Percentiles rank a stretch among this genome's conserved stretches.
Evolutionary conservation across 176 grass and related monocot species (phyloP).

Genomic region (Oryza rufipogon): DNA sequence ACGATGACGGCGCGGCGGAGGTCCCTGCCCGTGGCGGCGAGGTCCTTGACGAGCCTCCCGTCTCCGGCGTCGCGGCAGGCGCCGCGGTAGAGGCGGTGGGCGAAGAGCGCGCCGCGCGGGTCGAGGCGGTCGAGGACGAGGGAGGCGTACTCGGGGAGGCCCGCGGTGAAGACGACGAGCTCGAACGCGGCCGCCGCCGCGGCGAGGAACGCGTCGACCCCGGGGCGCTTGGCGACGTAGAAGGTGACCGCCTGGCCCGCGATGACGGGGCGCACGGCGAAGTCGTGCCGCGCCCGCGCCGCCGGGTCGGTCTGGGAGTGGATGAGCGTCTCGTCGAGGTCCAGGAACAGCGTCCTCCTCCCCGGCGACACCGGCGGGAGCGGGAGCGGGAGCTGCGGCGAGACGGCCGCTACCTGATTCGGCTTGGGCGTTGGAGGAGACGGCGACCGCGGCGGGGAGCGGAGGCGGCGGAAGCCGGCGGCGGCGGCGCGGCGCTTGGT

Average conservation of each 20-base stretch:
- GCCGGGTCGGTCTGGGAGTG: slow-evolving; percentile 71
- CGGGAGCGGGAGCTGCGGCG: background rate
- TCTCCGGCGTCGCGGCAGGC: slow-evolving; percentile 71
- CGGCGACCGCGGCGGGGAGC: background rate
- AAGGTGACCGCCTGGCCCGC: slow-evolving; percentile 66
- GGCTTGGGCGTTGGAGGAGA: background rate
- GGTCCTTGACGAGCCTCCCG: slow-evolving; percentile 89
- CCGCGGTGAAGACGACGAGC: slow-evolving; percentile 83
- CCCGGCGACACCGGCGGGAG: slow-evolving; percentile 41
- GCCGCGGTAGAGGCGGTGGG: slow-evolving; percentile 78
- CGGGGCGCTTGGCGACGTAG: slow-evolving; percentile 77
- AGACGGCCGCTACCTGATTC: background rate
- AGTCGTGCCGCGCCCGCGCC: slow-evolving; percentile 59
- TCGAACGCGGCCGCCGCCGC: slow-evolving; percentile 55
- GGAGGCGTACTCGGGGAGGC: slow-evolving; percentile 72
- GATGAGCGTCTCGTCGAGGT: slow-evolving; percentile 93
- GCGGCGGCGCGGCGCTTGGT: slow-evolving; percentile 42
- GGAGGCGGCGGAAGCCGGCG: slow-evolving; percentile 70
- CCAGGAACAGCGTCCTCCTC: slow-evolving; percentile 79
- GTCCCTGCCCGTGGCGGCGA: slow-evolving; percentile 56
- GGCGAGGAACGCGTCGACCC: slow-evolving; percentile 67
- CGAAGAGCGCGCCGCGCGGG: slow-evolving; percentile 52
- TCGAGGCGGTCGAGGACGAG: slow-evolving; percentile 81
- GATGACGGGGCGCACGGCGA: slow-evolving; percentile 77
- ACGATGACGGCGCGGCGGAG: slow-evolving; percentile 69